Conservation (phyloP, 1,139 yeast genomes). For the Pichia sp. region DNA sequence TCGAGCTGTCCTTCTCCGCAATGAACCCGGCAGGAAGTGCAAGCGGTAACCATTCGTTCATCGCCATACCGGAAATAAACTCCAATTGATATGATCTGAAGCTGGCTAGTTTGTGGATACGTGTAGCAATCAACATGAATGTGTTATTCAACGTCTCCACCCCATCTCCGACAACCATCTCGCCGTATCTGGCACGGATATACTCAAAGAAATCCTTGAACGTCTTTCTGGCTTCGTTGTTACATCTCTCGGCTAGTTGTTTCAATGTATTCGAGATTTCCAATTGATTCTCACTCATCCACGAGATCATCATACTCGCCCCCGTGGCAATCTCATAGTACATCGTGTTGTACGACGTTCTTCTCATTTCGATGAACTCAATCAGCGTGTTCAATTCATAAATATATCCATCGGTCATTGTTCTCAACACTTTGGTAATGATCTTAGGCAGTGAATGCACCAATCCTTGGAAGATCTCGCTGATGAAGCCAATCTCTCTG, state of each 20-base stretch:
- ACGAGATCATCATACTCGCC: constrained; percentile 18
- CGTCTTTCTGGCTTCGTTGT: constrained; percentile 36
- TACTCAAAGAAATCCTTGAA: constrained; percentile 57
- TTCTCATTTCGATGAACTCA: constrained; percentile 35
- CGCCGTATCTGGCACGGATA: constrained; percentile 51
- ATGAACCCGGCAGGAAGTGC: constrained; percentile 48
- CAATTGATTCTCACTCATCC: constrained; percentile 18
- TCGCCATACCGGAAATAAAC: constrained; percentile 50
- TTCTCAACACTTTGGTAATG: constrained; percentile 46
- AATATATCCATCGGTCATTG: constrained; percentile 42
- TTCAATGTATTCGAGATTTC: constrained; percentile 18
- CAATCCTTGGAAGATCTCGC: constrained; percentile 20
- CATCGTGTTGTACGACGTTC: constrained; percentile 41
- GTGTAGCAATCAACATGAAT: constrained; percentile 40
- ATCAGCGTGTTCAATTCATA: constrained; percentile 35
- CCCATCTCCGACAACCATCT: constrained; percentile 22
- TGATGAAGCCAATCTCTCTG: constrained; percentile 22
- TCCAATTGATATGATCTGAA: constrained; percentile 52
- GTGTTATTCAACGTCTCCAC: constrained; percentile 28
- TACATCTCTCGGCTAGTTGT: constrained; percentile 13
- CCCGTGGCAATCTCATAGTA: constrained; percentile 47
- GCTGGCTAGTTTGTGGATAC: constrained; percentile 63
- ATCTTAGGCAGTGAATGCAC: constrained; percentile 41
- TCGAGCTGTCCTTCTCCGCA: constrained; percentile 49
- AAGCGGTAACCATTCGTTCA: constrained; percentile 71